Percentiles rank a stretch among this genome's conserved stretches.
These are phyloP conservation scores for Aspergillus pseudotamarii DNA, from an alignment of 2,329 filamentous ascomycete genomes.

Conservation along the genomic window DNA sequence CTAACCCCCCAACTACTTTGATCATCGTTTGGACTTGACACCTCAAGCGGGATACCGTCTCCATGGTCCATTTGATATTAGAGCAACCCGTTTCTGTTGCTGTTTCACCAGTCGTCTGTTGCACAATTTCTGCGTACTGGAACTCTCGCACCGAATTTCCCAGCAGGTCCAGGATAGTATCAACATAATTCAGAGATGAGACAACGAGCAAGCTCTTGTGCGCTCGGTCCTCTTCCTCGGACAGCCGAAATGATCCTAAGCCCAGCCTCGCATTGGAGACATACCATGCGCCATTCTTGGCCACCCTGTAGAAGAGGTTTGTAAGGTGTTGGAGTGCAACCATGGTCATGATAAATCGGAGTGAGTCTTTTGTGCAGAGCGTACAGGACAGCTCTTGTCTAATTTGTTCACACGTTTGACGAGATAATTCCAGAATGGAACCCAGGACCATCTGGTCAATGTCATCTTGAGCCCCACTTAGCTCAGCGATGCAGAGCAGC, in stretches of 20 bases:
- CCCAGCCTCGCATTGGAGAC: not conserved
- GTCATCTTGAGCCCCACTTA: not conserved
- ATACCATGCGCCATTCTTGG: not conserved
- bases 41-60: not conserved
- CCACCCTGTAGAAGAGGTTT: slow-evolving; percentile 1
- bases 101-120: not conserved
- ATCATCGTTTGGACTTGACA: not conserved
- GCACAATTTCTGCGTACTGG: slow-evolving; percentile 4
- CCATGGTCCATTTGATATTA: slow-evolving; percentile 5
- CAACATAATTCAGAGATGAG: not conserved
- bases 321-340: slow-evolving; percentile 1
- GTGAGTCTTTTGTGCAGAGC: not conserved
- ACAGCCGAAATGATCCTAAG: not conserved
- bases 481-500: slow-evolving; percentile 1
- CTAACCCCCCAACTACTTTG: not conserved
- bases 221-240: slow-evolving; percentile 1
- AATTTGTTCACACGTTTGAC: slow-evolving; percentile 4
- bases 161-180: not conserved
- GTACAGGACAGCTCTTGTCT: slow-evolving; percentile 1
- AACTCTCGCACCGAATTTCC: not conserved
- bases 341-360: slow-evolving; percentile 1
- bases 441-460: not conserved
- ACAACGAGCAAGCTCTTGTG: slow-evolving; percentile 2
- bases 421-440: slow-evolving; percentile 1
- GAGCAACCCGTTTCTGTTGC: not conserved